Conservation (phyloP, 2,329 filamentous ascomycete genomes). For the Helotiales sp. region DNA sequence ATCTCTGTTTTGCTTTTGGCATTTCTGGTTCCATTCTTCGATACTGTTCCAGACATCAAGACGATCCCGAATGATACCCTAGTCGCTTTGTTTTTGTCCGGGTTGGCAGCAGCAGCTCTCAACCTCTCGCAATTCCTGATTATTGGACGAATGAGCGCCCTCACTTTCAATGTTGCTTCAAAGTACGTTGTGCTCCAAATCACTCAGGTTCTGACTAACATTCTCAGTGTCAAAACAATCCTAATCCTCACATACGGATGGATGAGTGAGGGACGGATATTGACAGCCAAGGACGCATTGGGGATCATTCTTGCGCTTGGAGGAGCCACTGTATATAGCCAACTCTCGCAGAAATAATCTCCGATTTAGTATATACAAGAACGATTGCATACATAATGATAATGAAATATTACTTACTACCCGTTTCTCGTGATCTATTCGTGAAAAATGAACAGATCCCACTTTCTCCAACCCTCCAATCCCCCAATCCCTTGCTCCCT, state of each 20-base stretch:
- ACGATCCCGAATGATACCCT: slow-evolving; percentile 41
- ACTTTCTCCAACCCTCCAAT: no score
- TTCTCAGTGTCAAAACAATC: slow-evolving; percentile 45
- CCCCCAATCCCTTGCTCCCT: no score
- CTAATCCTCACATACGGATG: slow-evolving; percentile 46
- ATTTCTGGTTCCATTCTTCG: slow-evolving; percentile 44
- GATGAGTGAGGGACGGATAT: slow-evolving; percentile 44
- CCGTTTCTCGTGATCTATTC: not conserved
- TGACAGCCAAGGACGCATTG: slow-evolving; percentile 40
- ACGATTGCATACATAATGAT: not conserved
- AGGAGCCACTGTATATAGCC: slow-evolving; percentile 46
- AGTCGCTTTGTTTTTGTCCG: slow-evolving; percentile 41
- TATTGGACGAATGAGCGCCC: slow-evolving; percentile 34
- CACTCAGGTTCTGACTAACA: slow-evolving; percentile 4
- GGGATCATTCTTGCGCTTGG: slow-evolving; percentile 45
- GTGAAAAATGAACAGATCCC: slow-evolving; percentile 2
- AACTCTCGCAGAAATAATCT: slow-evolving; percentile 32
- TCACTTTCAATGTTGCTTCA: slow-evolving; percentile 35
- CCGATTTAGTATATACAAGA: slow-evolving; percentile 2
- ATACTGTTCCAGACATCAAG: slow-evolving; percentile 34
- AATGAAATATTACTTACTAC: not conserved
- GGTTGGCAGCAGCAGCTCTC: slow-evolving; percentile 43
- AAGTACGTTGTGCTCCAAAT: slow-evolving; percentile 24
- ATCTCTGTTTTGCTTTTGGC: slow-evolving; percentile 45
- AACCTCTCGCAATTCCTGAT: slow-evolving; percentile 42